Conservation (phyloP, 73 alveolate species). For the Durusdinium trenchii region DNA sequence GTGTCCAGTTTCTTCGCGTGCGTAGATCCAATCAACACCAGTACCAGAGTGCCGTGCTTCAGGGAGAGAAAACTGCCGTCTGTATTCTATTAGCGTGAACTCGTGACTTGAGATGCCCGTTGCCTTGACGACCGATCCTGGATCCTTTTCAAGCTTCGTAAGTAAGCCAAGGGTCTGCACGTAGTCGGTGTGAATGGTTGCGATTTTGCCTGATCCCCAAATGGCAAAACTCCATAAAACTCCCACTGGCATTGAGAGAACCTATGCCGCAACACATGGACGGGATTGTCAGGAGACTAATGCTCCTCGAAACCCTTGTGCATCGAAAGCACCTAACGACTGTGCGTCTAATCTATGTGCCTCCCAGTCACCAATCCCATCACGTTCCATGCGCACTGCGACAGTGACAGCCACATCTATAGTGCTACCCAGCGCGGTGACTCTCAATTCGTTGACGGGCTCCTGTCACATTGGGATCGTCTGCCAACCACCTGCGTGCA, state of each 20-base stretch:
- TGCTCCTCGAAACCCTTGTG: not conserved
- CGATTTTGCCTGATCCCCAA: constrained; percentile 44
- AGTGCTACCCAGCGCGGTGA: constrained; percentile 60
- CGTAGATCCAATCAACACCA: too few species aligned
- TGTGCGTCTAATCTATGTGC: not conserved
- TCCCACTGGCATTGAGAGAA: not conserved
- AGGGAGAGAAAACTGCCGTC: too few species aligned
- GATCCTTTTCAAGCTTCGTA: not conserved
- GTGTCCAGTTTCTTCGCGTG: too few species aligned
- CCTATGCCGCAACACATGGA: not conserved
- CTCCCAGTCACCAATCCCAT: constrained; percentile 28
- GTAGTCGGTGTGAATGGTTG: constrained; percentile 78
- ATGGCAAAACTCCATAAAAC: too few species aligned
- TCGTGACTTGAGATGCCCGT: too few species aligned
- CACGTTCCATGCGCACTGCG: constrained; percentile 85
- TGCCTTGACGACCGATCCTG: too few species aligned
- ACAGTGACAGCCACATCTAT: constrained; percentile 41
- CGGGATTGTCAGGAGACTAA: not conserved
- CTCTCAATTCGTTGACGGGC: constrained; percentile 67
- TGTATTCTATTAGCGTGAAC: too few species aligned
- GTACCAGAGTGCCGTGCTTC: too few species aligned
- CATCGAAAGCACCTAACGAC: not conserved
- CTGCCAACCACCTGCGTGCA: not conserved
- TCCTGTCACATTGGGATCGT: not conserved
- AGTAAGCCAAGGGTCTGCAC: constrained; percentile 1